These are phyloP conservation scores for Nitzschia sp. DNA, from an alignment of 108 stramenopile species.

Conservation along the genomic window DNA sequence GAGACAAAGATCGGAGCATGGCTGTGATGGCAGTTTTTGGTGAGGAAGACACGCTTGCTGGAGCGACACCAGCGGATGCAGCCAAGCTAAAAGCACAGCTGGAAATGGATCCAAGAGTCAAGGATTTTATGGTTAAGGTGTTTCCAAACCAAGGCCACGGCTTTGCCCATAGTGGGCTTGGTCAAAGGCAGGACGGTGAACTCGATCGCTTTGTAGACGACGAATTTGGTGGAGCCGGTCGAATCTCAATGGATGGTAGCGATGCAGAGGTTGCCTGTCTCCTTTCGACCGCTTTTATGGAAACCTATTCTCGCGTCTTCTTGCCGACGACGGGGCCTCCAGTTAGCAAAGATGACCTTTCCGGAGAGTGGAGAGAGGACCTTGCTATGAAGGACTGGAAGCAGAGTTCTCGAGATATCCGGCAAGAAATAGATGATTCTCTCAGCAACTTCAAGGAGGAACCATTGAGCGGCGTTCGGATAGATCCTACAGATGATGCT, in stretches of 20 bases:
- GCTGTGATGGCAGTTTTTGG: conserved; percentile 85
- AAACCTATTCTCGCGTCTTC: conserved; percentile 80
- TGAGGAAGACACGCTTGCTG: conserved; percentile 63
- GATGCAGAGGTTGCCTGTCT: conserved; percentile 86
- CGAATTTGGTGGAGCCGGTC: conserved; percentile 68
- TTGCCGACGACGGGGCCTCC: conserved; percentile 74
- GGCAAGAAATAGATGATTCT: conserved; percentile 71
- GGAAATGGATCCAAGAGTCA: conserved; percentile 65
- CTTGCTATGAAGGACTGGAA: conserved; percentile 44
- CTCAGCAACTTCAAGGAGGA: conserved; percentile 57
- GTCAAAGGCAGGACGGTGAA: conserved; percentile 22
- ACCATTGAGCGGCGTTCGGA: conserved; percentile 53
- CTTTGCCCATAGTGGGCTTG: conserved; percentile 67
- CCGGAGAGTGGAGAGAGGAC: conserved; percentile 44
- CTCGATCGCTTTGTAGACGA: conserved; percentile 63
- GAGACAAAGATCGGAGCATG: conserved; percentile 28
- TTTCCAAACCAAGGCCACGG: conserved; percentile 83
- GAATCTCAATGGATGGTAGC: conserved; percentile 37
- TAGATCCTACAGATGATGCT: conserved; percentile 54
- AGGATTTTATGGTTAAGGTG: conserved; percentile 84
- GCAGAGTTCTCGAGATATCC: conserved; percentile 47
- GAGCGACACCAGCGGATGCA: conserved; percentile 77
- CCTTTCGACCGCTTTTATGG: conserved; percentile 86
- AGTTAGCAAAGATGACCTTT: conserved; percentile 59
- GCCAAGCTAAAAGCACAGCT: conserved; percentile 55